These are phyloP conservation scores for Glycine latifolia DNA, from an alignment of 306 rosid genomes.

Conservation along the genomic window DNA sequence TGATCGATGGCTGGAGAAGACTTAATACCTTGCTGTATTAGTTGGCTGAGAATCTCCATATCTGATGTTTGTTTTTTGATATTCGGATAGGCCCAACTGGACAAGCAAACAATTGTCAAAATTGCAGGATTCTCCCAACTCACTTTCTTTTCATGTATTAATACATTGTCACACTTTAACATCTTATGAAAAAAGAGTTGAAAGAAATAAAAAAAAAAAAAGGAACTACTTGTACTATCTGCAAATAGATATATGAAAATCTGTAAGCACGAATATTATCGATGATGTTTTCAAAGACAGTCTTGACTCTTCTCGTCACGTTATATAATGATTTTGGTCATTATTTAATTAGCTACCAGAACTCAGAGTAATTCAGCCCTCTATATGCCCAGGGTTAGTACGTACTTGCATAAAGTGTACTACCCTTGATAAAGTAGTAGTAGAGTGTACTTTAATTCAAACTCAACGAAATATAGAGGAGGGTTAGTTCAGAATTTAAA, in stretches of 20 bases:
- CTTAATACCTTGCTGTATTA: slow-evolving; percentile 61
- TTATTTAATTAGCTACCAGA: too few relatives aligned
- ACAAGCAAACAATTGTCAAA: slow-evolving; percentile 1
- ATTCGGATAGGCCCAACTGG: slow-evolving; percentile 75
- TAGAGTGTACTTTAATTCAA: neutral
- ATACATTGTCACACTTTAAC: neutral
- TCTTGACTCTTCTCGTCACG: too few relatives aligned
- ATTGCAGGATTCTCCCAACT: neutral
- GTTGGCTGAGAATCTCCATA: slow-evolving; percentile 69
- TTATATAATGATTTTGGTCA: neutral
- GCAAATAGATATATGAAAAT: too few relatives aligned
- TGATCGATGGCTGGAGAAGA: neutral
- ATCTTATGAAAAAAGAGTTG: neutral
- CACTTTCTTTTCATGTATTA: neutral
- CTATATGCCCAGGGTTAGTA: neutral
- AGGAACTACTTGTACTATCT: neutral
- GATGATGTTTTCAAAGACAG: too few relatives aligned
- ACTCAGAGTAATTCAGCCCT: too few relatives aligned
- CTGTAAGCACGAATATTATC: too few relatives aligned
- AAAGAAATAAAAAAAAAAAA: neutral
- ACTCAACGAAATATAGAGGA: neutral
- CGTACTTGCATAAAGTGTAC: neutral
- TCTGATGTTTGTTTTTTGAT: slow-evolving; percentile 72
- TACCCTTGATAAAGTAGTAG: neutral
- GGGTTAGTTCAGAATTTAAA: neutral